These are phyloP conservation scores for Ogataea methylovora DNA, from an alignment of 805 yeast genomes.

Conservation along the genomic window DNA sequence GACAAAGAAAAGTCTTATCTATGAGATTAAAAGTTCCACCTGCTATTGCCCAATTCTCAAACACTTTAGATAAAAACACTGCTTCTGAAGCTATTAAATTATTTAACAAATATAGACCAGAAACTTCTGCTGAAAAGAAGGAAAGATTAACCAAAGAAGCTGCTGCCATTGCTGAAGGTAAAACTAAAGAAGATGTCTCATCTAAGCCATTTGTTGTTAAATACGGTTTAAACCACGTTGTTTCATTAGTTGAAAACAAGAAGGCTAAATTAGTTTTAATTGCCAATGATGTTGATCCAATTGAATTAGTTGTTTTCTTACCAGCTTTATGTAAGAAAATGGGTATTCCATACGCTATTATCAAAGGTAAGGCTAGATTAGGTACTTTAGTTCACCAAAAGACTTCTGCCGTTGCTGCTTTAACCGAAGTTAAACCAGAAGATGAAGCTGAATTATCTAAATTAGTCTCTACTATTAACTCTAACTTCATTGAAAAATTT, in stretches of 20 bases:
- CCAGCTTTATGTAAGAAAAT: slow-evolving; percentile 98
- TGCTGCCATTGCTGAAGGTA: slow-evolving; percentile 96
- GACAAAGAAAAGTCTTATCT: slow-evolving; percentile 92
- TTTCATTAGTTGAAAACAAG: slow-evolving; percentile 91
- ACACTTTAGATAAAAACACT: slow-evolving; percentile 95
- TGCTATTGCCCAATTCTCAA: slow-evolving; percentile 89
- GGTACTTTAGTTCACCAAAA: slow-evolving; percentile 94
- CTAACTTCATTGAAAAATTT: slow-evolving; percentile 86
- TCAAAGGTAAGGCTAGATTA: slow-evolving; percentile 95
- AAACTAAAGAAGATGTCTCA: slow-evolving; percentile 90
- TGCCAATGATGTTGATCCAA: slow-evolving; percentile 97
- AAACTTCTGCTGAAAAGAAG: slow-evolving; percentile 92
- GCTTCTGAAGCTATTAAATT: slow-evolving; percentile 93
- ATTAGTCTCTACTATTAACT: slow-evolving; percentile 83
- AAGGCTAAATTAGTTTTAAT: slow-evolving; percentile 92
- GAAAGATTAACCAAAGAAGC: slow-evolving; percentile 97
- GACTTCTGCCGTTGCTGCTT: slow-evolving; percentile 92
- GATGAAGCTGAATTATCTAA: slow-evolving; percentile 91
- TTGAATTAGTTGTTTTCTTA: slow-evolving; percentile 89
- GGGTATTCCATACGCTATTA: slow-evolving; percentile 97
- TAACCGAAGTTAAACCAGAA: slow-evolving; percentile 86
- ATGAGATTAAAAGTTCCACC: slow-evolving; percentile 97
- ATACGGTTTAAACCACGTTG: slow-evolving; percentile 98
- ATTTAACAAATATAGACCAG: slow-evolving; percentile 97
- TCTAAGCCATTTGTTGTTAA: slow-evolving; percentile 92